Percentiles rank a stretch among this genome's conserved stretches.
These are phyloP conservation scores for Clavariopsis aquatica DNA, from an alignment of 495 filamentous ascomycete species.

Conservation along the genomic window DNA sequence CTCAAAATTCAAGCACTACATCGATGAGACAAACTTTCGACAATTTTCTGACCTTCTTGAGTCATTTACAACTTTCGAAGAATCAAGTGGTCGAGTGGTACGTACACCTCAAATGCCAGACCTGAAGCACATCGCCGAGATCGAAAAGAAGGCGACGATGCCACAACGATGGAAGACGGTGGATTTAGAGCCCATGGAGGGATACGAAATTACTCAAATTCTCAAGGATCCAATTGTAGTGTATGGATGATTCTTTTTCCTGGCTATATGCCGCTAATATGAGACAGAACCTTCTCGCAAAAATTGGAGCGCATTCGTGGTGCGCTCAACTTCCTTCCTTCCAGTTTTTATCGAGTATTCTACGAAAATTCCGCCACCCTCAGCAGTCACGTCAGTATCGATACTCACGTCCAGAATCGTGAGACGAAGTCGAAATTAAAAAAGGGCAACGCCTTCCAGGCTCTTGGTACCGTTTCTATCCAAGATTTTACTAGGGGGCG, in stretches of 20 bases:
- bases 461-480: background rate
- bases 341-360: constrained; percentile 2
- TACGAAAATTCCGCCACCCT: constrained; percentile 23
- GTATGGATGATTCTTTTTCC: background rate
- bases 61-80: background rate
- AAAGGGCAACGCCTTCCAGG: constrained; percentile 8
- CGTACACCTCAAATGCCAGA: background rate
- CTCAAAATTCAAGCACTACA: background rate
- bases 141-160: background rate
- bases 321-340: background rate
- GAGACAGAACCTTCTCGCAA: constrained; percentile 11
- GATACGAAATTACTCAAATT: background rate
- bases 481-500: background rate
- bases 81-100: background rate
- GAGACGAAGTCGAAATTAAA: background rate
- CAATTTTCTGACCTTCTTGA: background rate
- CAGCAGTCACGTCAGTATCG: background rate
- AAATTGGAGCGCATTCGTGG: background rate
- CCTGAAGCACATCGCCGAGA: background rate
- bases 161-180: background rate
- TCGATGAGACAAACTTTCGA: background rate
- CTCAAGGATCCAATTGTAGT: constrained; percentile 1
- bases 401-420: constrained; percentile 10
- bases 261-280: background rate
- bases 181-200: background rate